Conservation (phyloP, 805 yeast species). For the Clavispora fructus region DNA sequence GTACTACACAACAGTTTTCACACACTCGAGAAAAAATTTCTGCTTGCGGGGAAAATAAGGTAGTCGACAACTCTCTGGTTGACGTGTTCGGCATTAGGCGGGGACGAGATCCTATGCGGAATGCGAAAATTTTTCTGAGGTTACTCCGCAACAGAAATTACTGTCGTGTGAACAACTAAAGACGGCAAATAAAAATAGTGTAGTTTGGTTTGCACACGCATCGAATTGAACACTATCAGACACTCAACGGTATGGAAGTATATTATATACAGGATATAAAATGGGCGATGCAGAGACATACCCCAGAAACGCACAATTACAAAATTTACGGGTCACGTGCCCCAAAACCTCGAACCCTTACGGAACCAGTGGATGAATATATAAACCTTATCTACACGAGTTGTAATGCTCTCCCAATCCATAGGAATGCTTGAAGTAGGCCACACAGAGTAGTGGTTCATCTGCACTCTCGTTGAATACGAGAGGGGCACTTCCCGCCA, state of each 20-base stretch:
- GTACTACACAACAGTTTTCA: too few species aligned
- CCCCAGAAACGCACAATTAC: neutral
- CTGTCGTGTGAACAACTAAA: neutral
- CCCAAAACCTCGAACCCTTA: neutral
- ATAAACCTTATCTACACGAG: constrained; percentile 36
- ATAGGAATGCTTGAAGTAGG: constrained; percentile 77
- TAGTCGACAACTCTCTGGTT: too few species aligned
- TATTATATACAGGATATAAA: neutral
- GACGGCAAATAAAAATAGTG: neutral
- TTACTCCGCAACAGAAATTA: neutral
- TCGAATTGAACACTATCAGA: neutral
- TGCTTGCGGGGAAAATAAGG: too few species aligned
- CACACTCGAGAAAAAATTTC: too few species aligned
- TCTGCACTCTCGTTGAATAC: constrained; percentile 54
- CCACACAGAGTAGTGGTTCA: constrained; percentile 58
- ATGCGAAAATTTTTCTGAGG: neutral
- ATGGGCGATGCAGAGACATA: neutral
- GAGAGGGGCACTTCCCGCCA: constrained; percentile 70
- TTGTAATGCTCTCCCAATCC: constrained; percentile 96
- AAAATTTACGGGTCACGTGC: neutral
- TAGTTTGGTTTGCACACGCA: neutral
- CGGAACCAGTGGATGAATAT: neutral
- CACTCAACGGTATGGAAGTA: neutral
- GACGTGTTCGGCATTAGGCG: too few species aligned
- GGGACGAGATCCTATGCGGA: neutral